Evolutionary conservation across 2,329 filamentous ascomycete species (phyloP).

Genomic region (Escovopsis weberi): DNA sequence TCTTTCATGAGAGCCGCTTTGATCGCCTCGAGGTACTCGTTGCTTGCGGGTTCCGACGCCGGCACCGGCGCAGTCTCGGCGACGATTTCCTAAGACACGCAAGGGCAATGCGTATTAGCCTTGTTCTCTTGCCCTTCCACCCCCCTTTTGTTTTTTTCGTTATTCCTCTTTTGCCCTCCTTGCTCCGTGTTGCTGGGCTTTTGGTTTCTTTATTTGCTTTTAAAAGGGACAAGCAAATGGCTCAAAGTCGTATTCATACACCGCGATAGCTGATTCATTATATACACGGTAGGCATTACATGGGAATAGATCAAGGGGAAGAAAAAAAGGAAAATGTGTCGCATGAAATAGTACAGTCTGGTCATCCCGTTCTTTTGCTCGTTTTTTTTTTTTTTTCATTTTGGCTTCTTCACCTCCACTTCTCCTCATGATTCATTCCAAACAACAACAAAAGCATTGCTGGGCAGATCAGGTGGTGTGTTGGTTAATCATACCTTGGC

Average conservation of each 20-base stretch:
- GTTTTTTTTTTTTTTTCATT: neutral
- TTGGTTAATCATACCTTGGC: conserved; percentile 40
- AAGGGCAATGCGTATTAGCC: conserved; percentile 11
- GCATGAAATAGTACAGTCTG: conserved; percentile 3
- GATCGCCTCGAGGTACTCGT: conserved; percentile 60
- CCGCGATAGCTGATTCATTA: neutral
- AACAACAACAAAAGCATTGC: neutral
- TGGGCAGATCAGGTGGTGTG: conserved; percentile 5
- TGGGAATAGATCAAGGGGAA: too few species aligned
- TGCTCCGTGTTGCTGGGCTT: too few species aligned
- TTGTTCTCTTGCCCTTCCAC: conserved; percentile 1
- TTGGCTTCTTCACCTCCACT: conserved; percentile 1
- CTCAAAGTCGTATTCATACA: neutral
- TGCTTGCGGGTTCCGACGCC: conserved; percentile 25
- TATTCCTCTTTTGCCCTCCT: too few species aligned
- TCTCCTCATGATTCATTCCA: conserved; percentile 7
- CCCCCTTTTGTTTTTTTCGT: too few species aligned
- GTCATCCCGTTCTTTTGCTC: conserved; percentile 5
- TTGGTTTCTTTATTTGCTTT: neutral
- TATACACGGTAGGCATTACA: neutral
- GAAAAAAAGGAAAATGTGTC: neutral
- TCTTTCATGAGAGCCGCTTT: conserved; percentile 59
- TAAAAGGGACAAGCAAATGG: conserved; percentile 4
- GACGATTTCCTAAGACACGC: conserved; percentile 8
- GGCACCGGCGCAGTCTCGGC: neutral